Conservation (phyloP, 75 land plant species). For the Azolla pinnata region DNA sequence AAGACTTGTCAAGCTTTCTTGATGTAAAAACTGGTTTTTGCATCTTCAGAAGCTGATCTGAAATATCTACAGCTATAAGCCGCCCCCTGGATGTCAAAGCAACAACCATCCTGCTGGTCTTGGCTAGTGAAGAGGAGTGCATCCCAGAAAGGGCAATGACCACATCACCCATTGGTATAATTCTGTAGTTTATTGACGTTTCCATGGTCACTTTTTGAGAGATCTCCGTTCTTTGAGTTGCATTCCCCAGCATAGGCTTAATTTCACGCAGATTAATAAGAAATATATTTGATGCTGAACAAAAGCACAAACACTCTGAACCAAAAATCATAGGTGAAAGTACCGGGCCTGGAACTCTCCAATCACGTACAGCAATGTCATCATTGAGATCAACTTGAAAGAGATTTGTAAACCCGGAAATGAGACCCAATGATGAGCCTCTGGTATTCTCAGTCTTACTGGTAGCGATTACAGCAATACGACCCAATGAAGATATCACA, state of each 20-base stretch:
- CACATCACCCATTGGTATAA: neutral
- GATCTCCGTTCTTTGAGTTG: neutral
- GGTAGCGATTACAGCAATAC: neutral
- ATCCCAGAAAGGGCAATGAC: neutral
- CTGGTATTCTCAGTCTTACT: neutral
- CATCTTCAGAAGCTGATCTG: neutral
- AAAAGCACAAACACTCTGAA: neutral
- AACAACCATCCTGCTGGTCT: neutral
- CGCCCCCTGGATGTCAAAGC: neutral
- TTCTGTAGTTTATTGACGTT: neutral
- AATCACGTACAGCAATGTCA: neutral
- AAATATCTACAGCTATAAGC: neutral
- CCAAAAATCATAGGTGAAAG: neutral
- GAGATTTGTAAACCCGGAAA: neutral
- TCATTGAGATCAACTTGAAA: neutral
- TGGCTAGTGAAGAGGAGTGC: neutral
- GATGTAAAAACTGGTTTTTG: neutral
- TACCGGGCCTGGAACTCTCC: neutral
- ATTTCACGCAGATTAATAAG: neutral
- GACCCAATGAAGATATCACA: neutral
- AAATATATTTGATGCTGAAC: neutral
- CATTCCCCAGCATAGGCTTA: neutral
- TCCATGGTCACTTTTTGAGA: neutral
- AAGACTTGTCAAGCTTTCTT: neutral
- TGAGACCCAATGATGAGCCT: neutral